Base-by-base conservation (phyloP, 169 alveolate genomes). In the Babesia caballi region DNA sequence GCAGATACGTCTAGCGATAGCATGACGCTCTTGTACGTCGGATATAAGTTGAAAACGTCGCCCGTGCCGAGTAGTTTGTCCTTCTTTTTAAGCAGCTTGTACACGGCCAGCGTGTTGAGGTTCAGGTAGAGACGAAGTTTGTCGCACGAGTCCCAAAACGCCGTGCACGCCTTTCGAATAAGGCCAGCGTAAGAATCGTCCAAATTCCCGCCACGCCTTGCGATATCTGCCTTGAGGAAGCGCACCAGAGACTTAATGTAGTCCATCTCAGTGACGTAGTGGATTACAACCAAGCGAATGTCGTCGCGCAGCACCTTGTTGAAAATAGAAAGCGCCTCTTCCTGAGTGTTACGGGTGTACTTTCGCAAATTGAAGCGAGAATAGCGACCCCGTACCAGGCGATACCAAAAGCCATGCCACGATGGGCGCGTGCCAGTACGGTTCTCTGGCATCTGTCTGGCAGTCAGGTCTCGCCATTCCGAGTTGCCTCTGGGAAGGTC, bases 61-160 rank as follows among this genome's bases (percentile, higher is more conserved):
- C 75, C 41, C 14, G 87, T 69, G 0, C 46, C 80, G 44, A 86
- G 86, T 25, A 86, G 73, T 36, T 93, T 90, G 54, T 91, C 94
- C 73, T 93, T 88, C 78, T 90, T 93, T 67, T 85, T 85, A 27
- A 91, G 66, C 27, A 90, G 82, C 67, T 93, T 91, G 76, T 81
- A 85, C 23, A 91, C 94, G 32, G 95, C 93, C 36, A 93, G 52
- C 17, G 84, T 84, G 61, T 93, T 93, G 21, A 91, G 44, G 41
- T 88, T 75, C 50, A 89, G 66, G 51, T 90, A 93, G 32, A 83
- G 89, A 54, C 88, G 83, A 14, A 93, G 72, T 38, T 91, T 90
- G 61, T 93, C 96, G 65, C 86, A 83, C 14, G 90, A 66, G 42
- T 90, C 92, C 78, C 93, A 89, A 33, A 92, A 60, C 52, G 90